Base-by-base conservation (phyloP, 495 filamentous ascomycete species). In the Hypoxylon fuscum region DNA sequence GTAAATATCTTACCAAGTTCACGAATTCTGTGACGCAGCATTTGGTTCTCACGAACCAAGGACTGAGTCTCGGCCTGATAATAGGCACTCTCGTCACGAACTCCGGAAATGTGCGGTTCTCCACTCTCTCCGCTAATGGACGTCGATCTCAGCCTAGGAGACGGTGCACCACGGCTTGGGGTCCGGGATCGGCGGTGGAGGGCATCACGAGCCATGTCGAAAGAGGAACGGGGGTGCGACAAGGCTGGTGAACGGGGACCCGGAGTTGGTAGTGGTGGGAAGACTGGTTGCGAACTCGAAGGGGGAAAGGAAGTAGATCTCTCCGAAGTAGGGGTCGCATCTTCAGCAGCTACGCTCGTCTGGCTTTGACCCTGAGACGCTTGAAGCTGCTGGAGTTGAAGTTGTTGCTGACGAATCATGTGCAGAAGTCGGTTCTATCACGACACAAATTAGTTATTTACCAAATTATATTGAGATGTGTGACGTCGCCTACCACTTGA, bases 1-100 rank as follows among this genome's bases (percentile, higher is more conserved):
- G 14, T 41, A 48, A 18, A 25, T n/a, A n/a, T 23, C 78, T 68
- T 77, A 87, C 88, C 90, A 11, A 98, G 77, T 69, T 97, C 94
- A 31, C 91, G 85, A 43, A 97, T 92, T 45, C 95, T 84, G 68
- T 87, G 82, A 49, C 87, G 87, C 53, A 98, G 77, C 89, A 98
- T 96, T 72, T 96, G 90, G 68, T 98, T 98, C 78, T 98, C 95
- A 38, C 95, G 81, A 15, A 85, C 82, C 60, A 98, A 77, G 78
- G 87, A 94, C 64, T 91, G 86, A 2, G 91, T 93, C 75, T 98
- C 95, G 2, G 93, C 91, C 72, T 97, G 92, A 61, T 96, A 96
- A 72, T 91, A 96, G 12, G 90, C 86, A 59, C 84, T 86, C 70
- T 97, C 93, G 70, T 96, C 92, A 20, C 90, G 81, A 54, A 84